Base-by-base conservation (phyloP, 1,284 basidiomycete genomes). In the Fomitopsis betulina region DNA sequence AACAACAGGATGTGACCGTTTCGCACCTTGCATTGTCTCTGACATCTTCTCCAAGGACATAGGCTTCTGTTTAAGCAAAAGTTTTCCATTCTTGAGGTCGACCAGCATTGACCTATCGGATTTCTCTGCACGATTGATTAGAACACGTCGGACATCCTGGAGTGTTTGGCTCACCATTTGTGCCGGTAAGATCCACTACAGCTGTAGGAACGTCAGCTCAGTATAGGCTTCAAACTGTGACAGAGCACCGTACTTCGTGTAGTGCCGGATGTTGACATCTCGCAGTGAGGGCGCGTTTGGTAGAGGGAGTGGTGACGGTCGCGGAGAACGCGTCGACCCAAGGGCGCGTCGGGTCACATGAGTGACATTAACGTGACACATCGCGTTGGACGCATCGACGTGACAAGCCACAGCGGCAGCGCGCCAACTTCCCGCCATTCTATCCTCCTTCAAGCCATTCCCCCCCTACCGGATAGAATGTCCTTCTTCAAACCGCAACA, bases 11-110 rank as follows among this genome's bases (percentile, higher is more conserved):
- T 58, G 15, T 42, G 70, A n/a, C 8, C 49, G 7, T 35, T n/a
- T 7, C 82, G 57, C 59, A 89, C 93, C 91, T 79, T 89, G 86
- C 68, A 95, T 81, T 6, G 91, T 91, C 67, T 93, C 89, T 32
- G 88, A 89, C 64, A 86, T 81, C 67, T 89, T 87, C 68, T 92
- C 86, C 57, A 91, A 83, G 0, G 85, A 83, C 43, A 91, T 67
- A 2, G 80, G 74, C 71, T 91, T 94, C 76, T 96, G 93, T 71
- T 83, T 91, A 66, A 93, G 84, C 4, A 84, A 64, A 0, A 92
- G 79, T 69, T 87, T 94, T 35, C 89, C 89, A 68, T 88, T 89
- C 75, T 81, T 89, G 19, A 91, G 66, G 60, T 91, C 89, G 8
- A 80, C 81, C 17, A 86, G 70, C 5, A 73, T 60, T 0, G 71